These are phyloP conservation scores for Microsporum audouinii DNA, from an alignment of 2,329 filamentous ascomycete genomes.

Conservation along the genomic window DNA sequence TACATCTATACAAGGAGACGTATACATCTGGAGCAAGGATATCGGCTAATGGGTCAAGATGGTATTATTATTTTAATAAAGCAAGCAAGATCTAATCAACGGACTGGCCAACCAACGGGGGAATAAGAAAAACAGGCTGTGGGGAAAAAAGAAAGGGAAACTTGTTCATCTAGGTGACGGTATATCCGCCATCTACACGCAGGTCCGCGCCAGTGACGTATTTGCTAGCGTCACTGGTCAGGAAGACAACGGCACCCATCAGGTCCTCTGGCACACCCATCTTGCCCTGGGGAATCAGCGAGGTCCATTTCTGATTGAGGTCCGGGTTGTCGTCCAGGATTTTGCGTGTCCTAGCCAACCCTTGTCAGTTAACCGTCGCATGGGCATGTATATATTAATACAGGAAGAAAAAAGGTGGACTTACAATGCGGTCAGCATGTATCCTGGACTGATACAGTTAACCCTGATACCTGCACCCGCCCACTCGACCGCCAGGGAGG, in stretches of 20 bases:
- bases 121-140: background rate
- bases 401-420: constrained; percentile 26
- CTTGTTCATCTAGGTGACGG: constrained; percentile 49
- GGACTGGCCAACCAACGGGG: background rate
- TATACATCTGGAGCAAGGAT: background rate
- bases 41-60: background rate
- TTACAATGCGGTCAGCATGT: constrained; percentile 91
- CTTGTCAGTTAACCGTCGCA: background rate
- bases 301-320: constrained; percentile 80
- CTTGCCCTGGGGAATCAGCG: constrained; percentile 80
- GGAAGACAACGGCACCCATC: constrained; percentile 83
- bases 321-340: constrained; percentile 90
- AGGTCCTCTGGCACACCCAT: constrained; percentile 88
- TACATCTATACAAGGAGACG: background rate
- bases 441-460: constrained; percentile 89
- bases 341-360: constrained; percentile 61
- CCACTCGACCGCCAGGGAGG: constrained; percentile 89
- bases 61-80: background rate
- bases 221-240: constrained; percentile 64
- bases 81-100: background rate
- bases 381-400: background rate
- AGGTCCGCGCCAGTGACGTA: constrained; percentile 69
- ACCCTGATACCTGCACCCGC: constrained; percentile 76
- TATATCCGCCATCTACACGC: constrained; percentile 79
- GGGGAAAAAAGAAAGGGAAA: background rate